phyloP scores from a whole-genome alignment of 1,284 basidiomycete genomes.

The Pyrrhoderma lamaoense region DNA sequence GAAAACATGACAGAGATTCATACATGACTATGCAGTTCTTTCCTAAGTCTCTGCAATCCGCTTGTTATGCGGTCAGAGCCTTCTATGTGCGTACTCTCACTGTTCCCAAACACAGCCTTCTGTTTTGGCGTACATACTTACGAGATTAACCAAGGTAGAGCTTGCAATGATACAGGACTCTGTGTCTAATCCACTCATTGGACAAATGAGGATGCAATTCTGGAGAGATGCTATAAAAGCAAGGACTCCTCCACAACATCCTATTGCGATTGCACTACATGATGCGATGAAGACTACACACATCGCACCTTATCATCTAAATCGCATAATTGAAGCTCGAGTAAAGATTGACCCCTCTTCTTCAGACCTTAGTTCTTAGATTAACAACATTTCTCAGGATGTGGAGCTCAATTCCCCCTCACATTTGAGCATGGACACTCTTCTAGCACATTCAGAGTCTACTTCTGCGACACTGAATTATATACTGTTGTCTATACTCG shows the following conservation, averaged over 20 bases:
- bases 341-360: constrained; percentile 39
- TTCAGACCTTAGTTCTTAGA: constrained; percentile 15
- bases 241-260: constrained; percentile 74
- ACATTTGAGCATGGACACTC: constrained; percentile 62
- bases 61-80: constrained; percentile 78
- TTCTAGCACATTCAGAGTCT: constrained; percentile 68
- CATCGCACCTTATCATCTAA: constrained; percentile 70
- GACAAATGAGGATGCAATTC: constrained; percentile 87
- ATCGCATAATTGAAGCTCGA: constrained; percentile 79
- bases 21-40: constrained; percentile 75
- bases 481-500: constrained; percentile 67
- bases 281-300: constrained; percentile 46
- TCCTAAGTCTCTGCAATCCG: constrained; percentile 54
- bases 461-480: constrained; percentile 78
- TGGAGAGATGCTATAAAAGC: constrained; percentile 80
- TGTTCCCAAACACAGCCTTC: background rate
- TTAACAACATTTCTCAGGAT: constrained; percentile 41
- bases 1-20: constrained; percentile 75
- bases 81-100: constrained; percentile 62
- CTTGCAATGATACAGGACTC: constrained; percentile 75
- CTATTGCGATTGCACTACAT: constrained; percentile 71
- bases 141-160: constrained; percentile 55
- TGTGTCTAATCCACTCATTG: constrained; percentile 73
- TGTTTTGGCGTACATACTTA: background rate
- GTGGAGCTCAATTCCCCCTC: constrained; percentile 63